phyloP scores from a whole-genome alignment of 192 early-diverging fungal genomes.

The Jimgerdemannia flammicorona region DNA sequence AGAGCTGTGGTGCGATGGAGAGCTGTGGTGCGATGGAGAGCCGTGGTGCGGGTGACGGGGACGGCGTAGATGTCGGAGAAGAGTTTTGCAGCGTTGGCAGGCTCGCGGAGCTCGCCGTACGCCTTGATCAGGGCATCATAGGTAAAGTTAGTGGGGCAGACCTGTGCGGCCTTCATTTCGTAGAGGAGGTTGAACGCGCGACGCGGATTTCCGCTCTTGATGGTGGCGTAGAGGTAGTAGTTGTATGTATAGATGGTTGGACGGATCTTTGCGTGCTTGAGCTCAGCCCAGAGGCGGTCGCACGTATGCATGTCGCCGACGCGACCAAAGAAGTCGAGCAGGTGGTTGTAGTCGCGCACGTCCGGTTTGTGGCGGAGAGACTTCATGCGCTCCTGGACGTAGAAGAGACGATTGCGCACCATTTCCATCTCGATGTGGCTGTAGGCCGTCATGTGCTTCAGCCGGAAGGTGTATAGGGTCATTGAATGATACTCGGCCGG shows the following conservation, averaged over 20 bases:
- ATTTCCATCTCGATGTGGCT: constrained; percentile 13
- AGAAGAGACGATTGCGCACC: constrained; percentile 18
- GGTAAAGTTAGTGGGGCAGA: constrained; percentile 24
- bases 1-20: not conserved
- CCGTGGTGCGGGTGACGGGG: not conserved
- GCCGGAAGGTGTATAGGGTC: constrained; percentile 20
- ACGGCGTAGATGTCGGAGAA: not conserved
- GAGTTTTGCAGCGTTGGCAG: constrained; percentile 1
- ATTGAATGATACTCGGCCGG: constrained; percentile 23
- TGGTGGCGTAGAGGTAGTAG: constrained; percentile 25
- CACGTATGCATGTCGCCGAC: constrained; percentile 18
- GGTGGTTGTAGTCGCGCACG: constrained; percentile 31
- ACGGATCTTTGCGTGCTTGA: constrained; percentile 3
- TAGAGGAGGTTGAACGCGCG: constrained; percentile 13
- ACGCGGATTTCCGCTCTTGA: constrained; percentile 14
- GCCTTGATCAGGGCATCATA: constrained; percentile 30
- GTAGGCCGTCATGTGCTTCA: constrained; percentile 16
- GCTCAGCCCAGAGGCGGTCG: constrained; percentile 16
- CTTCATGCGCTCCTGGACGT: constrained; percentile 23
- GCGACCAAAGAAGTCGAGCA: constrained; percentile 31
- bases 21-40: not conserved
- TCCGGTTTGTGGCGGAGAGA: not conserved
- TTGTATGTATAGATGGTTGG: constrained; percentile 28
- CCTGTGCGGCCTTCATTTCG: constrained; percentile 6
- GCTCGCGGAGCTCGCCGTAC: constrained; percentile 21